phyloP scores from a whole-genome alignment of 371 early-diverging fungal genomes.

The Apophysomyces trapeziformis region DNA sequence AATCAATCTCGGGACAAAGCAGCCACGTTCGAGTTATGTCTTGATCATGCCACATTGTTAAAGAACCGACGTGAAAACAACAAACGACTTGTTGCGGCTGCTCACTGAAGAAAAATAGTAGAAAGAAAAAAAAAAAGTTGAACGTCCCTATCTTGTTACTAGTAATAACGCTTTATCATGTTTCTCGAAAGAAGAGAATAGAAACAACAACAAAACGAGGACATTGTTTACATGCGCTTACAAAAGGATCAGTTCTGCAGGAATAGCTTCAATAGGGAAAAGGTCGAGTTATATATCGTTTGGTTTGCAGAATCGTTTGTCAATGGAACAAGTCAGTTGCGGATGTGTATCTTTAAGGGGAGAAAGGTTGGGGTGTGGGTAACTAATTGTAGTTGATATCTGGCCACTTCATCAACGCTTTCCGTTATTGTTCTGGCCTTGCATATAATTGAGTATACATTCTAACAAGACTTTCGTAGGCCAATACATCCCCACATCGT shows the following conservation, averaged over 20 bases:
- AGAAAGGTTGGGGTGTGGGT: background rate
- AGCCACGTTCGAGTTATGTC: conserved; percentile 20
- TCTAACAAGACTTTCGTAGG: conserved; percentile 83
- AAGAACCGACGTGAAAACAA: conserved; percentile 19
- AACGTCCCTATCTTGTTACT: no score
- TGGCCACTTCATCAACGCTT: conserved; percentile 12
- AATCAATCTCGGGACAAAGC: conserved; percentile 9
- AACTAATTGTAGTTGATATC: background rate
- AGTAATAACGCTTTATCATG: background rate
- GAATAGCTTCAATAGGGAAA: no score
- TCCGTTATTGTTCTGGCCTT: conserved; percentile 15
- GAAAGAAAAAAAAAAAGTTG: background rate
- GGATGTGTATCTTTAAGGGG: background rate
- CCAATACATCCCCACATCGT: conserved; percentile 82
- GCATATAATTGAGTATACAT: conserved; percentile 89
- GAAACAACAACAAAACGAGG: background rate
- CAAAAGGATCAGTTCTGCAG: background rate
- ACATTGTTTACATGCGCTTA: background rate
- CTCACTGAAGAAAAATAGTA: background rate
- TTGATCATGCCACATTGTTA: conserved; percentile 28
- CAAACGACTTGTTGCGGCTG: background rate
- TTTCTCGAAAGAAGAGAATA: background rate
- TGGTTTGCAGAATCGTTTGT: no score
- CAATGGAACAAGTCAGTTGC: no score
- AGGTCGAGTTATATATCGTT: no score